These are phyloP conservation scores for Tulasnella sp. DNA, from an alignment of 768 basidiomycete species.

Conservation along the genomic window DNA sequence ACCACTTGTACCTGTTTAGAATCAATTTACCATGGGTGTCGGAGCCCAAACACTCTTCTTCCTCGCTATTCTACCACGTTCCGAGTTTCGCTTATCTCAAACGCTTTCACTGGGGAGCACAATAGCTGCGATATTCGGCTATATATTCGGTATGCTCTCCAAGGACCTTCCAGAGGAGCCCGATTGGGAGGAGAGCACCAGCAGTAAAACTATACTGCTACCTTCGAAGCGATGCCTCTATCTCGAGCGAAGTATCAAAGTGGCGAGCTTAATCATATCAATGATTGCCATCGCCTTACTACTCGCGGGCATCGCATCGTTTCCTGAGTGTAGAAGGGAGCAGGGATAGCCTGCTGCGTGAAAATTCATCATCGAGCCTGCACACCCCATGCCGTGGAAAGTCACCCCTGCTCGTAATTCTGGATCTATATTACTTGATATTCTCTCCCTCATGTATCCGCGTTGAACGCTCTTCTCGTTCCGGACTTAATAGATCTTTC, in stretches of 20 bases:
- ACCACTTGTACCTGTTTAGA: neutral
- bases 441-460: too few relatives aligned
- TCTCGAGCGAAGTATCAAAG: neutral
- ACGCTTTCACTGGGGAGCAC: neutral
- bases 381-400: neutral
- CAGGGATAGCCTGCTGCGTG: neutral
- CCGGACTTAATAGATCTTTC: too few relatives aligned
- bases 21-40: neutral
- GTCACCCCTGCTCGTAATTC: neutral
- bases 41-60: neutral
- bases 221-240: neutral
- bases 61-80: neutral
- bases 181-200: neutral
- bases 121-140: neutral
- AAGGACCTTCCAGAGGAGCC: neutral
- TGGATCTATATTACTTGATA: too few relatives aligned
- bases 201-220: neutral
- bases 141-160: neutral
- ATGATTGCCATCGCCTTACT: neutral
- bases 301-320: neutral
- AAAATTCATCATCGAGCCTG: neutral
- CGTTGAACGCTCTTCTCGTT: too few relatives aligned
- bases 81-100: neutral
- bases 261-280: neutral
- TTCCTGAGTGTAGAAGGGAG: neutral